phyloP scores from a whole-genome alignment of 108 stramenopile species.

The Cyclostephanos invisitatus region DNA sequence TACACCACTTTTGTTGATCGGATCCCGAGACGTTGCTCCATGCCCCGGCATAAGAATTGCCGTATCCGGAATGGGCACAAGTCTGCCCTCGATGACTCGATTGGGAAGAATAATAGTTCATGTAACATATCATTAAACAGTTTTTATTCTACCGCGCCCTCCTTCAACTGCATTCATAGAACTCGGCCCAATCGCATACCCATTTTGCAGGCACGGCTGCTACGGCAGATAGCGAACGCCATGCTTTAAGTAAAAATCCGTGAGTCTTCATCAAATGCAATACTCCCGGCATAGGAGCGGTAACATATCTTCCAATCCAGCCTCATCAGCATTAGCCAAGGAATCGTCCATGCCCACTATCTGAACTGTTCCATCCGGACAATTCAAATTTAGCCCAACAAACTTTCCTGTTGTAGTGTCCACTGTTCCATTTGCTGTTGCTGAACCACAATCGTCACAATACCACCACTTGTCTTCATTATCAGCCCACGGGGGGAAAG shows the following conservation, averaged over 20 bases:
- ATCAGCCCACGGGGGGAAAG: constrained; percentile 80
- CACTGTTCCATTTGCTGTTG: constrained; percentile 71
- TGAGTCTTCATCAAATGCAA: constrained; percentile 28
- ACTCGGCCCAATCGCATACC: too few relatives aligned
- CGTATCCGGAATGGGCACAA: constrained; percentile 4
- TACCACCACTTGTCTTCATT: constrained; percentile 86
- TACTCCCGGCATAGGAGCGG: constrained; percentile 45
- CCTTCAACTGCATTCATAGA: neutral
- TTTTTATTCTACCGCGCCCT: neutral
- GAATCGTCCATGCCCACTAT: constrained; percentile 29
- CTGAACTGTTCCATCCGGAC: constrained; percentile 68
- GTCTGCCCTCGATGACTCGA: neutral
- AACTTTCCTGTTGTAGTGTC: constrained; percentile 57
- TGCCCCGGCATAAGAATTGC: neutral
- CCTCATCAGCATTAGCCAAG: constrained; percentile 32
- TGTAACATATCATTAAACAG: neutral
- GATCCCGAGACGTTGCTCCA: constrained; percentile 14
- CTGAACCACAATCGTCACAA: constrained; percentile 82
- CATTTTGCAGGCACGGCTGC: too few relatives aligned
- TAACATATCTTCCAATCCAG: constrained; percentile 37
- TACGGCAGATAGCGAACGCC: too few relatives aligned
- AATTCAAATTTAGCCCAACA: constrained; percentile 53
- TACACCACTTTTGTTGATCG: constrained; percentile 1
- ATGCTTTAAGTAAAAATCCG: neutral
- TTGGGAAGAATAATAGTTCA: neutral